Conservation (phyloP, 345 rosid species). For the Rhizophora mangle region DNA sequence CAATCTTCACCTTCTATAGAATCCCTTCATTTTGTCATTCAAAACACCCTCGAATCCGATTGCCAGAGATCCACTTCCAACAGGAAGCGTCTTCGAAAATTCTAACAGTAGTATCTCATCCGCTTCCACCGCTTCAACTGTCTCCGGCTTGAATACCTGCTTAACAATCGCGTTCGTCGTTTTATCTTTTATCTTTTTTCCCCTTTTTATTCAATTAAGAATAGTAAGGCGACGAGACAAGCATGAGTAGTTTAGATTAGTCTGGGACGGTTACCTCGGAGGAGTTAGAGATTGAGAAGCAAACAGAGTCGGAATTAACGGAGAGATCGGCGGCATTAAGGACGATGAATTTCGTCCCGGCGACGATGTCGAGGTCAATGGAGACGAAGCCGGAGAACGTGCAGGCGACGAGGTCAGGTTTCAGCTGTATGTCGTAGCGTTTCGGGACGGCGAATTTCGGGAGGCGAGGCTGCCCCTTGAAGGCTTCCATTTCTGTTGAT, state of each 20-base stretch:
- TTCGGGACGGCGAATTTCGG: slow-evolving; percentile 82
- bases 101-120: slow-evolving; percentile 83
- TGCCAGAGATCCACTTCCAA: slow-evolving; percentile 63
- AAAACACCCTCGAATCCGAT: slow-evolving; percentile 62
- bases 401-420: slow-evolving; percentile 73
- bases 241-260: neutral
- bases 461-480: slow-evolving; percentile 82
- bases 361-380: slow-evolving; percentile 55
- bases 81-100: slow-evolving; percentile 58
- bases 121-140: slow-evolving; percentile 45
- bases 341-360: slow-evolving; percentile 64
- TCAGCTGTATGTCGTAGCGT: slow-evolving; percentile 72
- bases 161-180: neutral
- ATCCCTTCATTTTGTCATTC: slow-evolving; percentile 88
- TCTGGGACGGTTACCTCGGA: slow-evolving; percentile 43
- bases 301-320: slow-evolving; percentile 44
- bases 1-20: slow-evolving; percentile 63
- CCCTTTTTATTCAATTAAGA: too few species aligned
- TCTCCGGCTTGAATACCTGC: slow-evolving; percentile 56
- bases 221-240: too few species aligned
- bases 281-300: slow-evolving; percentile 42
- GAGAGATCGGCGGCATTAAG: slow-evolving; percentile 93
- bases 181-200: too few species aligned
- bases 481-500: slow-evolving; percentile 2
- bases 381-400: slow-evolving; percentile 63